These are phyloP conservation scores for Allantophomopsis lycopodina DNA, from an alignment of 2,329 filamentous ascomycete genomes.

Conservation along the genomic window DNA sequence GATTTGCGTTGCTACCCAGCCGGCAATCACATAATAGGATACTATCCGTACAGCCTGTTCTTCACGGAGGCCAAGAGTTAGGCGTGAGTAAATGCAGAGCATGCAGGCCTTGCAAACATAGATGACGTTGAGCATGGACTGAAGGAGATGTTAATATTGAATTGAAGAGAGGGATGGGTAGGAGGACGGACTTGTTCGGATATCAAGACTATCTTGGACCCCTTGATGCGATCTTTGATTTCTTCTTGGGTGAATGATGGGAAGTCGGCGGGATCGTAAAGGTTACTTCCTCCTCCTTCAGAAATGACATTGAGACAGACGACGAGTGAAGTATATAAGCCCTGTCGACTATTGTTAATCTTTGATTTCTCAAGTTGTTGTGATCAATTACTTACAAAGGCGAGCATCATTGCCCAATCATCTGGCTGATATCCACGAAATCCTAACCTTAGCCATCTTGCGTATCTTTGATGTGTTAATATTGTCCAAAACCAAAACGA, in stretches of 20 bases:
- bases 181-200: conserved; percentile 18
- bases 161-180: neutral
- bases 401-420: too few species aligned
- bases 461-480: neutral
- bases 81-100: conserved; percentile 32
- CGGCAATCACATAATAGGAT: conserved; percentile 29
- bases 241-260: conserved; percentile 28
- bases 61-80: conserved; percentile 29
- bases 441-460: neutral
- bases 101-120: conserved; percentile 43
- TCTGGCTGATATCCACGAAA: neutral
- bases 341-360: neutral
- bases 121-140: conserved; percentile 44
- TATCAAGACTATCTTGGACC: conserved; percentile 32
- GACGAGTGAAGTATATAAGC: neutral
- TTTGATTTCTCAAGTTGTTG: too few species aligned
- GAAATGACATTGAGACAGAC: neutral
- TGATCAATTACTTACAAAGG: too few species aligned
- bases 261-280: conserved; percentile 35
- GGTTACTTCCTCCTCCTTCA: conserved; percentile 22
- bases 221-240: conserved; percentile 25
- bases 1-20: conserved; percentile 35
- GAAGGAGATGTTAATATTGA: conserved; percentile 4
- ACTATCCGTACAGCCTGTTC: conserved; percentile 33
- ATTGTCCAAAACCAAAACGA: neutral